Conservation (phyloP, 2,329 filamentous ascomycete genomes). For the Cercospora citrullina region DNA sequence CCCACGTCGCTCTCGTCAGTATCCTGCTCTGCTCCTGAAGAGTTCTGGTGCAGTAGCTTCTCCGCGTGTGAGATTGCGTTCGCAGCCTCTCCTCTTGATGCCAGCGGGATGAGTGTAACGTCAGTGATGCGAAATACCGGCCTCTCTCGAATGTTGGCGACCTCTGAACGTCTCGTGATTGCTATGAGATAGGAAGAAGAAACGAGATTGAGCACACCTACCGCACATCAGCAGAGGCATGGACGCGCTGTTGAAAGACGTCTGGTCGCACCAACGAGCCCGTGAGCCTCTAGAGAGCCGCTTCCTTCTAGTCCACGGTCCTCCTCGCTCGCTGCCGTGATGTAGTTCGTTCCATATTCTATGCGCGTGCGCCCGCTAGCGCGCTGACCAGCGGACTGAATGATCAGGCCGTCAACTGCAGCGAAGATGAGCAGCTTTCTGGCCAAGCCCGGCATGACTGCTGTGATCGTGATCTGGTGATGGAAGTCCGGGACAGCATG, state of each 20-base stretch:
- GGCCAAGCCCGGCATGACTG: slow-evolving; percentile 69
- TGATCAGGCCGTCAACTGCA: slow-evolving; percentile 76
- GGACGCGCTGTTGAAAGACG: neutral
- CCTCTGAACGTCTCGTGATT: slow-evolving; percentile 82
- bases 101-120: slow-evolving; percentile 84
- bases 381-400: slow-evolving; percentile 67
- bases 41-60: slow-evolving; percentile 25
- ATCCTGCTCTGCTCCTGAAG: slow-evolving; percentile 24
- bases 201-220: slow-evolving; percentile 82
- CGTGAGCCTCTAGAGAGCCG: slow-evolving; percentile 48
- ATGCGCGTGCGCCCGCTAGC: slow-evolving; percentile 36
- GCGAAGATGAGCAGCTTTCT: slow-evolving; percentile 76
- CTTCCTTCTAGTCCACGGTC: slow-evolving; percentile 41
- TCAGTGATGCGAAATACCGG: slow-evolving; percentile 86
- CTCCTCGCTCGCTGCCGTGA: slow-evolving; percentile 48
- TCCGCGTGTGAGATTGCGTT: slow-evolving; percentile 35
- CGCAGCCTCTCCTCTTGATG: slow-evolving; percentile 60
- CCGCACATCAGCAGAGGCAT: slow-evolving; percentile 14
- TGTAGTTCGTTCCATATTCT: slow-evolving; percentile 50
- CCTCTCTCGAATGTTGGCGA: slow-evolving; percentile 79
- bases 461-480: neutral
- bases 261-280: slow-evolving; percentile 56
- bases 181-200: slow-evolving; percentile 80
- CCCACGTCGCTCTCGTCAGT: slow-evolving; percentile 36
- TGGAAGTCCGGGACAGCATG: neutral